Base-by-base conservation (phyloP, 2,329 filamentous ascomycete species). In the Aureobasidium melanogenum region DNA sequence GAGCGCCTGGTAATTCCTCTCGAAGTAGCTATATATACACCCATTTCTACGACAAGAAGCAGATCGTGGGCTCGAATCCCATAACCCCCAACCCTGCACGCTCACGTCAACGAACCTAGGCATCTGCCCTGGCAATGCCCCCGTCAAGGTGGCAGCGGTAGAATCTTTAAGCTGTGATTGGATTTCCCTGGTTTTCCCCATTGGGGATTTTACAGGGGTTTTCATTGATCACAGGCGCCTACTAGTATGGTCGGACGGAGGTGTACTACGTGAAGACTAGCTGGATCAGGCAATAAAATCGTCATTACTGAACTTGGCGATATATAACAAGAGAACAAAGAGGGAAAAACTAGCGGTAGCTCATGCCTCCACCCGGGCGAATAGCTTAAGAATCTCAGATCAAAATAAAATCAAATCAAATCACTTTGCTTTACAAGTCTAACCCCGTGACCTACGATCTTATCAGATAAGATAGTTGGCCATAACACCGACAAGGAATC, bases 91-190 rank as follows among this genome's bases (percentile, higher is more conserved):
- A 52, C 30, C 48, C 17, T 52, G 30, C n/a, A 52, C 48, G 48
- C 65, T 68, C 71, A 34, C 30, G 48, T 52, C 22, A 52, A 52
- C 22, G 48, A 52, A 52, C 48, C 48, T 52, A 19, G 48, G 8
- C 48, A 52, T 6, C 12, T 52, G 48, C 48, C 22, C 48, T 10
- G 48, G 48, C 48, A 52, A 52, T 52, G 48, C 48, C 48, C 48
- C 48, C 48, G 19, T 52, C 30, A 17, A 34, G 48, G 48, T 52
- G 48, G 48, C 22, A 52, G 48, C 48, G 48, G 48, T 17, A 52
- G 48, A 17, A 52, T 52, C 48, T 17, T 17, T 52, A 52, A 36
- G 48, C 48, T 10, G 48, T 52, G 3, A 52, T 52, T 52, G 48
- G 48, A 22, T 52, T 52, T 52, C 48, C 48, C 48, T 52, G 48